Evolutionary conservation across 2,329 filamentous ascomycete genomes (phyloP).

Genomic region (Ceratocystis huliohia): DNA sequence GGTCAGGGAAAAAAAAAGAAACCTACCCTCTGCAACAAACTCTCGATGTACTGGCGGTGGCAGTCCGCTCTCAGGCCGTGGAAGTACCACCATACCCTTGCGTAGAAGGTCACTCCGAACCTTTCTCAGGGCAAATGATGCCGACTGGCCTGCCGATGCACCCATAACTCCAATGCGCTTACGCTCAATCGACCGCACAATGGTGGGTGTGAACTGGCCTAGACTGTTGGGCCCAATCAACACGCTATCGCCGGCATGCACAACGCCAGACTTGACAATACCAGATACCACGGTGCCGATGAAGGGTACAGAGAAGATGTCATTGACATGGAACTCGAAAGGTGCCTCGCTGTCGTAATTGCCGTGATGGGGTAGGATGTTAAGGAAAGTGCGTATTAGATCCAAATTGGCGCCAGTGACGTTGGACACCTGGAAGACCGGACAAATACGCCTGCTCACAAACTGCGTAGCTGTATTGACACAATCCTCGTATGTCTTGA

Average conservation of each 20-base stretch:
- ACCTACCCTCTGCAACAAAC: slow-evolving; percentile 62
- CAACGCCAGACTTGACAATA: slow-evolving; percentile 74
- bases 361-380: slow-evolving; percentile 87
- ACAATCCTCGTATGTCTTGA: slow-evolving; percentile 81
- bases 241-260: slow-evolving; percentile 82
- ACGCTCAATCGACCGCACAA: slow-evolving; percentile 82
- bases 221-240: slow-evolving; percentile 82
- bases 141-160: slow-evolving; percentile 82
- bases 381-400: slow-evolving; percentile 81
- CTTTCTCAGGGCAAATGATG: slow-evolving; percentile 79
- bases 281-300: slow-evolving; percentile 93
- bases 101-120: slow-evolving; percentile 82
- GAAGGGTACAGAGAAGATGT: slow-evolving; percentile 95
- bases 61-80: slow-evolving; percentile 57
- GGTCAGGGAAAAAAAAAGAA: background rate
- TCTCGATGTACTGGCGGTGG: slow-evolving; percentile 58
- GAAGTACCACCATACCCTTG: slow-evolving; percentile 95
- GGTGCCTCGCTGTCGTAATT: slow-evolving; percentile 79
- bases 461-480: slow-evolving; percentile 94
- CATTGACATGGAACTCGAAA: slow-evolving; percentile 92
- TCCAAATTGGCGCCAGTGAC: slow-evolving; percentile 88
- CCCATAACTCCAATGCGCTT: slow-evolving; percentile 83
- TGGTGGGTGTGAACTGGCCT: slow-evolving; percentile 77
- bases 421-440: slow-evolving; percentile 95
- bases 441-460: slow-evolving; percentile 87